Conservation (phyloP, 805 yeast genomes). For the Priceomyces castillae region DNA sequence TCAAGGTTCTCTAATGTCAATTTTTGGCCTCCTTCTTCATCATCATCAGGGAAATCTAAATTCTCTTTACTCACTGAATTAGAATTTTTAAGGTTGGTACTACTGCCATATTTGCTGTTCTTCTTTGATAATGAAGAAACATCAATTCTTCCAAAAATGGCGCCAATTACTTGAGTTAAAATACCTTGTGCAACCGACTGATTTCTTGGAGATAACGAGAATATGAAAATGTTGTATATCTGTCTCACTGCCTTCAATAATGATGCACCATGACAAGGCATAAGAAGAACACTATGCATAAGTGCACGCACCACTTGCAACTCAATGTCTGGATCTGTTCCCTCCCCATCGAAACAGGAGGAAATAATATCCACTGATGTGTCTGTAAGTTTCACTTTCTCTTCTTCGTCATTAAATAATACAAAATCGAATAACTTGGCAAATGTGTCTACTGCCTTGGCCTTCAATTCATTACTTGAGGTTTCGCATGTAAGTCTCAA, state of each 20-base stretch:
- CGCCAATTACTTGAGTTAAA: conserved; percentile 82
- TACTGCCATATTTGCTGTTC: conserved; percentile 15
- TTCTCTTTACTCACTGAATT: conserved; percentile 26
- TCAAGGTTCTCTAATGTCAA: conserved; percentile 63
- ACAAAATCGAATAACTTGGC: conserved; percentile 88
- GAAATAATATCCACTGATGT: conserved; percentile 83
- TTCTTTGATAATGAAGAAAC: conserved; percentile 45
- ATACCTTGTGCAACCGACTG: conserved; percentile 96
- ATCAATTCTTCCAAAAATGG: conserved; percentile 69
- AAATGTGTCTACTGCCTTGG: conserved; percentile 77
- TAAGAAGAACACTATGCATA: conserved; percentile 79
- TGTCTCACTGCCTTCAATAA: conserved; percentile 88
- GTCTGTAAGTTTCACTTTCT: conserved; percentile 63
- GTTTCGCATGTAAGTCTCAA: conserved; percentile 73
- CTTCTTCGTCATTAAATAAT: conserved; percentile 59
- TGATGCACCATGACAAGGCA: conserved; percentile 88
- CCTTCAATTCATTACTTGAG: conserved; percentile 59
- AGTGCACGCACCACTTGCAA: conserved; percentile 90
- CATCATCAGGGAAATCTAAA: conserved; percentile 11
- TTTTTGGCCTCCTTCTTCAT: conserved; percentile 22
- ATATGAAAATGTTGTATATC: conserved; percentile 86
- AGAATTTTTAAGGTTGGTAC: conserved; percentile 19
- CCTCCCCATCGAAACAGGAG: conserved; percentile 86
- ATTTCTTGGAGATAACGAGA: conserved; percentile 75
- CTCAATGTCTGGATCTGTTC: conserved; percentile 85